These are phyloP conservation scores for Fagus crenata DNA, from an alignment of 306 rosid genomes.

Conservation along the genomic window DNA sequence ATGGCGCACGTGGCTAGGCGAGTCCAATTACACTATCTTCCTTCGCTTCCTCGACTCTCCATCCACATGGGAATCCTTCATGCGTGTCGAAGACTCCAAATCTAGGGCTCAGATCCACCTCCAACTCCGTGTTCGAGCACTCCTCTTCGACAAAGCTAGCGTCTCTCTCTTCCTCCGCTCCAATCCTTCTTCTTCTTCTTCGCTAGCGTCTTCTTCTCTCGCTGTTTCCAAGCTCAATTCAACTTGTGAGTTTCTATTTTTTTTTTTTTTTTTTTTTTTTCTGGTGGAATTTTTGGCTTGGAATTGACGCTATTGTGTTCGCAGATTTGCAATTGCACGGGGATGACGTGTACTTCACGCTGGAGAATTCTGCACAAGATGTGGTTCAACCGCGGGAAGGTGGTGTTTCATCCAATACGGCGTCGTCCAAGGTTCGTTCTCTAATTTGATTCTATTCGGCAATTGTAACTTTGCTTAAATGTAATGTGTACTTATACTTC, in stretches of 20 bases:
- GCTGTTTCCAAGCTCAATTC: conserved; percentile 64
- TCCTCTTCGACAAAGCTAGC: conserved; percentile 86
- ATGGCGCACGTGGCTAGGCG: conserved; percentile 89
- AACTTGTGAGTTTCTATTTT: conserved; percentile 39
- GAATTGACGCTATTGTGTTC: conserved; percentile 11
- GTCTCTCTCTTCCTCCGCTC: conserved; percentile 62
- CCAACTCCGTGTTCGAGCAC: conserved; percentile 89
- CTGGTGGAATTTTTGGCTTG: neutral
- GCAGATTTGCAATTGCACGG: conserved; percentile 77
- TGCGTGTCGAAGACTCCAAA: conserved; percentile 61
- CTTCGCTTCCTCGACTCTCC: conserved; percentile 63
- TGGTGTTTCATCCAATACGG: conserved; percentile 36
- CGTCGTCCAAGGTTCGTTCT: conserved; percentile 50
- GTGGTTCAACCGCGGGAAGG: conserved; percentile 48
- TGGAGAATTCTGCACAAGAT: conserved; percentile 50
- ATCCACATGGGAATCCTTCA: conserved; percentile 78
- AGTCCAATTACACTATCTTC: conserved; percentile 58
- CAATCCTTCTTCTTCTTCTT: conserved; percentile 33
- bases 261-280: neutral
- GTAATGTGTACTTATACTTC: no score
- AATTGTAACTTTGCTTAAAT: no score
- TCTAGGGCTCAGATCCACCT: conserved; percentile 73
- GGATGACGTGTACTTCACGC: conserved; percentile 80
- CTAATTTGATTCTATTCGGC: no score
- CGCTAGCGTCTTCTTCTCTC: conserved; percentile 24